phyloP scores from a whole-genome alignment of 108 stramenopile genomes.

The Stephanodiscus triporus region DNA sequence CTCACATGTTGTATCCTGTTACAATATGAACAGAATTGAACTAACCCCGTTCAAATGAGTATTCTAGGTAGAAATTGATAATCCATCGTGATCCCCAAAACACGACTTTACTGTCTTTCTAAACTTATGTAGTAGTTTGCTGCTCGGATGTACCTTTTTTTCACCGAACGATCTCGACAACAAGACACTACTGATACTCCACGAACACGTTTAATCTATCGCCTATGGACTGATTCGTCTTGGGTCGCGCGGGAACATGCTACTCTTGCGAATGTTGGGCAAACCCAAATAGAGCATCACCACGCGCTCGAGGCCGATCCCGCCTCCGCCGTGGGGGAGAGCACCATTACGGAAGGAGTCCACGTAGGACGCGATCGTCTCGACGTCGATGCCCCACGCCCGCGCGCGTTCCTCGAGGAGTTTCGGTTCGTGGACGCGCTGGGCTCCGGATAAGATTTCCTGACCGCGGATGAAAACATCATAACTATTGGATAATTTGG shows the following conservation, averaged over 20 bases:
- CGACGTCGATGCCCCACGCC: slow-evolving; percentile 89
- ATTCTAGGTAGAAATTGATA: too few relatives aligned
- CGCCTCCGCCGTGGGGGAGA: slow-evolving; percentile 96
- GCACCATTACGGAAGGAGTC: slow-evolving; percentile 98
- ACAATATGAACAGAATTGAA: too few relatives aligned
- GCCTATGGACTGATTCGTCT: slow-evolving; percentile 93
- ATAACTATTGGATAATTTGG: slow-evolving; percentile 93
- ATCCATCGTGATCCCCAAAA: too few relatives aligned
- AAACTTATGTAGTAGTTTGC: too few relatives aligned
- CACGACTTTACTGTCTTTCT: too few relatives aligned
- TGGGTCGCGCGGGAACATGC: slow-evolving; percentile 99
- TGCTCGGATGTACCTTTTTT: too few relatives aligned
- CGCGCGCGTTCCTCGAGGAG: slow-evolving; percentile 91
- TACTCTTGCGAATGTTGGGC: slow-evolving; percentile 96
- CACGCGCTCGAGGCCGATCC: slow-evolving; percentile 98
- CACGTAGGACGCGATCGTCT: slow-evolving; percentile 88
- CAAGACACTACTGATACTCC: not conserved
- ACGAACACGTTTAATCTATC: not conserved
- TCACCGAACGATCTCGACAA: not conserved
- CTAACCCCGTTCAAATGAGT: too few relatives aligned
- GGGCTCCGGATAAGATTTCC: slow-evolving; percentile 99
- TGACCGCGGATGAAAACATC: slow-evolving; percentile 99
- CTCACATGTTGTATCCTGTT: too few relatives aligned
- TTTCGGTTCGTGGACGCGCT: slow-evolving; percentile 97
- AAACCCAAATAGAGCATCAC: slow-evolving; percentile 98